phyloP scores from a whole-genome alignment of 148 eudicot species.

The Rhododendron griersonianum region DNA sequence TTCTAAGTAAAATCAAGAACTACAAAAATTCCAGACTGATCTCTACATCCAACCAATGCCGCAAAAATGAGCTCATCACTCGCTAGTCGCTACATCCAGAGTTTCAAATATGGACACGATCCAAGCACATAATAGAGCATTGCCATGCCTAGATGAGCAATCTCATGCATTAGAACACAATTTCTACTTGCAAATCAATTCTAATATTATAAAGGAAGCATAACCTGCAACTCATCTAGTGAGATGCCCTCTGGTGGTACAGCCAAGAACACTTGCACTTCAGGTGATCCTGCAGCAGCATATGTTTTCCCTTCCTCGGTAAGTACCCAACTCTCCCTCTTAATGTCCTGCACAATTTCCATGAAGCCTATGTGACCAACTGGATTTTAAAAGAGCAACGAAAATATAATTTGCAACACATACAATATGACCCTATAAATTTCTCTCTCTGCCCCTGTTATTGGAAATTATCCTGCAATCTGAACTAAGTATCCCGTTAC shows the following conservation, averaged over 20 bases:
- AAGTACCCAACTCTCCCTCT: conserved; percentile 73
- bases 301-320: conserved; percentile 70
- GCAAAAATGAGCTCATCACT: neutral
- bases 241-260: conserved; percentile 81
- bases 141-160: neutral
- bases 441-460: neutral
- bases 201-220: neutral
- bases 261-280: conserved; percentile 61
- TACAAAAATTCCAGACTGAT: neutral
- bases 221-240: conserved; percentile 64
- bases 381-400: neutral
- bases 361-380: neutral
- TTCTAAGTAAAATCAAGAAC: neutral
- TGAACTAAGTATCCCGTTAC: neutral
- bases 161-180: neutral
- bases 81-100: neutral
- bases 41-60: neutral
- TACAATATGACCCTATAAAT: neutral
- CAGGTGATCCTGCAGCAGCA: conserved; percentile 78
- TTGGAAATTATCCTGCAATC: neutral
- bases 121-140: neutral
- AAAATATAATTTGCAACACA: neutral
- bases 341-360: neutral
- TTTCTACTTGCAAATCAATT: neutral
- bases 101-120: neutral